A percentile compares a stretch with the other conserved stretches of the same genome.
Conservation (phyloP, 768 basidiomycete genomes). For the Rhodotorula kratochvilovae region DNA sequence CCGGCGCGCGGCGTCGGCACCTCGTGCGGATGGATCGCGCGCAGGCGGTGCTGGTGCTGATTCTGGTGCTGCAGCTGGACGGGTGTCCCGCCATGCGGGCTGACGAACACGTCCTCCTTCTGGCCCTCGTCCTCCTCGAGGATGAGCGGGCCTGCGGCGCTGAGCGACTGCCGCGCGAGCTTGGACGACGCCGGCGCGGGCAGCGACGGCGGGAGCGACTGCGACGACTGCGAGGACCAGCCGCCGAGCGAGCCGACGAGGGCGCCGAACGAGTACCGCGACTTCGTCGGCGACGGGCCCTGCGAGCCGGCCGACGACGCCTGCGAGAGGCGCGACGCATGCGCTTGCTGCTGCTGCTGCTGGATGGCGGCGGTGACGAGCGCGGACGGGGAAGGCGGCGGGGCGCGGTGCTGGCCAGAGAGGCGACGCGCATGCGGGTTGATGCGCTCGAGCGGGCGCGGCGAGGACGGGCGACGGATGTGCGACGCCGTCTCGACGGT, state of each 20-base stretch:
- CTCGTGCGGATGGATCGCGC: conserved; percentile 24
- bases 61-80: conserved; percentile 27
- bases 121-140: conserved; percentile 17
- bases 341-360: conserved; percentile 14
- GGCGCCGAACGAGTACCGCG: conserved; percentile 33
- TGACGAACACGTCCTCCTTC: conserved; percentile 32
- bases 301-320: neutral
- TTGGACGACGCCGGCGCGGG: neutral
- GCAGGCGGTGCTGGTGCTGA: conserved; percentile 16
- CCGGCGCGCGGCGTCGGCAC: conserved; percentile 14
- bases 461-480: conserved; percentile 37
- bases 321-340: conserved; percentile 4
- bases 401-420: conserved; percentile 30
- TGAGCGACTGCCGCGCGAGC: neutral
- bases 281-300: conserved; percentile 6
- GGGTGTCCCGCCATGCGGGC: conserved; percentile 14
- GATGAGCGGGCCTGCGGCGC: neutral
- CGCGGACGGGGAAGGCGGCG: conserved; percentile 31
- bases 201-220: neutral
- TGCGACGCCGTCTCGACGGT: conserved; percentile 18
- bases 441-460: conserved; percentile 32
- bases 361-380: conserved; percentile 28
- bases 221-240: conserved; percentile 23
- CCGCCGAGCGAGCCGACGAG: conserved; percentile 31
- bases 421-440: conserved; percentile 29